phyloP scores from a whole-genome alignment of 306 rosid species.

The Senna tora region DNA sequence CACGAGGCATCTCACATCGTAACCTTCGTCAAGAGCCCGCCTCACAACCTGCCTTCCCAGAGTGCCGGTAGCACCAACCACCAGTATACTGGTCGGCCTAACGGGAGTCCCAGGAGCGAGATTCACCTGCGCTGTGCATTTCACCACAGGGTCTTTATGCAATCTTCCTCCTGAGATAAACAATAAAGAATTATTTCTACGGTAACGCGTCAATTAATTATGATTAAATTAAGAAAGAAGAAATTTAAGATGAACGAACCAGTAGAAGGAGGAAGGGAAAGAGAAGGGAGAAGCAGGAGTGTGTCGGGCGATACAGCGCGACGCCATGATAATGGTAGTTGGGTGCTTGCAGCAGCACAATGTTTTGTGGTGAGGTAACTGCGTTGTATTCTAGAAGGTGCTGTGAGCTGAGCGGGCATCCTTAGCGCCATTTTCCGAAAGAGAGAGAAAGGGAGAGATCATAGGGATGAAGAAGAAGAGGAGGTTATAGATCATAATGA shows the following conservation, averaged over 20 bases:
- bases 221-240: neutral
- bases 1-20: conserved; percentile 89
- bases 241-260: conserved; percentile 26
- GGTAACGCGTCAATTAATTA: neutral
- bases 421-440: conserved; percentile 58
- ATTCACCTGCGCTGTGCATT: conserved; percentile 53
- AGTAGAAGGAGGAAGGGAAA: conserved; percentile 33
- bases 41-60: conserved; percentile 93
- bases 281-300: conserved; percentile 34
- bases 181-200: neutral
- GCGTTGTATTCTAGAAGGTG: conserved; percentile 39
- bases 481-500: conserved; percentile 33
- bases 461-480: neutral
- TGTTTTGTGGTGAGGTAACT: neutral
- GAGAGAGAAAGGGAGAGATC: neutral
- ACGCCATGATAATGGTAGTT: conserved; percentile 49
- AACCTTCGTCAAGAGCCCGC: conserved; percentile 92
- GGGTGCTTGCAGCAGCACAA: conserved; percentile 21
- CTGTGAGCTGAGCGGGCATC: conserved; percentile 52
- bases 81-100: conserved; percentile 74
- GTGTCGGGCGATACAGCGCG: conserved; percentile 45
- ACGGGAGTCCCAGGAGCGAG: conserved; percentile 77
- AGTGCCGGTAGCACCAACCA: conserved; percentile 88
- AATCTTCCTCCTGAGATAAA: conserved; percentile 39
- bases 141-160: conserved; percentile 34